phyloP scores from a whole-genome alignment of 2,329 filamentous ascomycete genomes.

The Exophiala calicioides region DNA sequence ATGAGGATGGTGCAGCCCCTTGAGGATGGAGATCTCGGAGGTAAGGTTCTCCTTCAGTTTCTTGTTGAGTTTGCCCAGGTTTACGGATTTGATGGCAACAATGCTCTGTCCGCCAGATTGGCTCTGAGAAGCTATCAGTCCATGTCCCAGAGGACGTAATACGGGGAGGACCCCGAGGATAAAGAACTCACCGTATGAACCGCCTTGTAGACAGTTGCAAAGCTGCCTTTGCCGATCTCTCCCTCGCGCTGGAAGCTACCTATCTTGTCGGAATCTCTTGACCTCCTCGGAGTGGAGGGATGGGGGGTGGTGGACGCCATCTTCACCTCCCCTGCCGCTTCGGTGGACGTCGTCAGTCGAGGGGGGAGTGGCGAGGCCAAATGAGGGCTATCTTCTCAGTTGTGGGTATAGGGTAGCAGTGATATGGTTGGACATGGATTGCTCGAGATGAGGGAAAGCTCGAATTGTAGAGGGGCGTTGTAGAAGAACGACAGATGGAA shows the following conservation, averaged over 20 bases:
- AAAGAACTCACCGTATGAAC: conserved; percentile 80
- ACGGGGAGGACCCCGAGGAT: conserved; percentile 1
- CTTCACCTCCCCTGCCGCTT: conserved; percentile 26
- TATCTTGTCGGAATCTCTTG: conserved; percentile 36
- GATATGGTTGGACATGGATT: conserved; percentile 40
- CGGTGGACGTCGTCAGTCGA: conserved; percentile 22
- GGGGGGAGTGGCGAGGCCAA: conserved; percentile 23
- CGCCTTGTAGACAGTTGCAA: conserved; percentile 90
- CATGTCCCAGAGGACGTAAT: neutral
- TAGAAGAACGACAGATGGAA: conserved; percentile 11
- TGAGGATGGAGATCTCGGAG: conserved; percentile 92
- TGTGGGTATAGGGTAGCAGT: conserved; percentile 38
- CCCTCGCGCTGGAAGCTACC: conserved; percentile 73
- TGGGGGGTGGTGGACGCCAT: conserved; percentile 47
- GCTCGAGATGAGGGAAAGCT: conserved; percentile 10
- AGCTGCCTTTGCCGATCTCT: conserved; percentile 96
- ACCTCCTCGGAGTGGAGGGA: conserved; percentile 41
- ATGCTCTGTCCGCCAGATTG: conserved; percentile 52
- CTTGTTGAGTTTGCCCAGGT: conserved; percentile 84
- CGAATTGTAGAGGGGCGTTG: too few species aligned
- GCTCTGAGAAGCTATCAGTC: conserved; percentile 27
- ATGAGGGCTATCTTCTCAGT: conserved; percentile 36
- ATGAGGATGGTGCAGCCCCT: conserved; percentile 89
- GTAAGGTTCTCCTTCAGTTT: conserved; percentile 97
- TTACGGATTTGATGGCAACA: conserved; percentile 96